These are phyloP conservation scores for Candida sanyaensis DNA, from an alignment of 1,139 yeast genomes.

Conservation along the genomic window DNA sequence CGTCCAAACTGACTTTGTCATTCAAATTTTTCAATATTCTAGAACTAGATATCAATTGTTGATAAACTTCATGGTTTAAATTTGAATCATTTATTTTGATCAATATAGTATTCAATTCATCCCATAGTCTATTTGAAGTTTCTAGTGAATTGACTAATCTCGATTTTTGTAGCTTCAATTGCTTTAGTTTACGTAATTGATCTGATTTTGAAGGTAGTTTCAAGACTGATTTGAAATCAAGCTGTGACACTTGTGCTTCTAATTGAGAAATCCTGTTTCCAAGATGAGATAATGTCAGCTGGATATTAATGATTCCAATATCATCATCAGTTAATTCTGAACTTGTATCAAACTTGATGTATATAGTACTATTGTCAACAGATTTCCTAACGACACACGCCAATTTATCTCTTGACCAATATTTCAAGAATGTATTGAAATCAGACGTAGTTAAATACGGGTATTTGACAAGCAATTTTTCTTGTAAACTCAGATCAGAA, in stretches of 20 bases:
- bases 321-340: constrained; percentile 29
- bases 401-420: constrained; percentile 25
- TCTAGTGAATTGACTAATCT: constrained; percentile 30
- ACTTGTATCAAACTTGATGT: constrained; percentile 26
- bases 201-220: constrained; percentile 12
- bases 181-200: constrained; percentile 9
- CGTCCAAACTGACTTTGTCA: constrained; percentile 27
- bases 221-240: constrained; percentile 18
- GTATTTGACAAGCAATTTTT: constrained; percentile 15
- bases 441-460: constrained; percentile 22
- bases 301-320: constrained; percentile 27
- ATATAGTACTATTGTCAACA: constrained; percentile 15
- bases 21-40: constrained; percentile 36
- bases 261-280: constrained; percentile 20
- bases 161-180: constrained; percentile 15
- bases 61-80: constrained; percentile 39
- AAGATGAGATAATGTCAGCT: constrained; percentile 22
- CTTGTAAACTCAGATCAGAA: constrained; percentile 18
- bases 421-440: constrained; percentile 25
- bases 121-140: constrained; percentile 29
- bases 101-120: constrained; percentile 39
- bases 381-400: constrained; percentile 13
- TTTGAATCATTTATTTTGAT: constrained; percentile 50
- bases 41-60: constrained; percentile 38
- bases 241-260: constrained; percentile 23